A percentile compares a stretch with the other conserved stretches of the same genome.
Evolutionary conservation across 192 early-diverging fungal species (phyloP).

Genomic region (Funneliformis geosporum): DNA sequence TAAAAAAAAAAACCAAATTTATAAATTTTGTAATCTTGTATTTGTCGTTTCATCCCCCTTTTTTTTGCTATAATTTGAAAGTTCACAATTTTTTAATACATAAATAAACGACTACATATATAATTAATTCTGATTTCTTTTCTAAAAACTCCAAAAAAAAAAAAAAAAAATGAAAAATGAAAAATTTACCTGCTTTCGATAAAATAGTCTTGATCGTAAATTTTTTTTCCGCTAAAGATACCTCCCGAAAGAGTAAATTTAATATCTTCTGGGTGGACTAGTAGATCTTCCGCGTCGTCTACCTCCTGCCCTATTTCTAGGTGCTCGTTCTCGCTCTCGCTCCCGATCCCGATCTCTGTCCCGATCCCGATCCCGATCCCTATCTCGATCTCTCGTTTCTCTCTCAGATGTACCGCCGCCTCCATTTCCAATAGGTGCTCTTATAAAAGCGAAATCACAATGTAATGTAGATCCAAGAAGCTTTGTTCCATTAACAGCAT

Average conservation of each 20-base stretch:
- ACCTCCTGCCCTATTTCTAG: conserved; percentile 25
- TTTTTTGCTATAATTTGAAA: too few species aligned
- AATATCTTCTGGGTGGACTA: conserved; percentile 31
- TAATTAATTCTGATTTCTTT: too few species aligned
- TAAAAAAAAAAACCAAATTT: too few species aligned
- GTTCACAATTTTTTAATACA: too few species aligned
- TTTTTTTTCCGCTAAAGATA: not conserved
- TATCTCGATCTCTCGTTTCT: conserved; percentile 11
- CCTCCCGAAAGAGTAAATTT: not conserved
- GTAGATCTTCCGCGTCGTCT: conserved; percentile 27
- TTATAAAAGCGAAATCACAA: conserved; percentile 90
- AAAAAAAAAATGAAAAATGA: too few species aligned
- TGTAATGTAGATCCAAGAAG: conserved; percentile 73
- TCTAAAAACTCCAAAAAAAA: too few species aligned
- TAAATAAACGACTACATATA: too few species aligned
- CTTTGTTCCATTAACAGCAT: conserved; percentile 67
- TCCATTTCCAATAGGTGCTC: conserved; percentile 44
- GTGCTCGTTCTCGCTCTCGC: not conserved
- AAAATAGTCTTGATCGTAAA: not conserved
- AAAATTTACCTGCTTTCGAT: not conserved
- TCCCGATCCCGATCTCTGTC: too few species aligned
- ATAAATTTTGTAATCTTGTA: too few species aligned
- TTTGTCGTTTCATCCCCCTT: too few species aligned
- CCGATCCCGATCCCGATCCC: too few species aligned
- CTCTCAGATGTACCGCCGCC: conserved; percentile 35